A percentile compares a stretch with the other conserved stretches of the same genome.
Conservation (phyloP, 2,329 filamentous ascomycete species). For the Calonectria montana region DNA sequence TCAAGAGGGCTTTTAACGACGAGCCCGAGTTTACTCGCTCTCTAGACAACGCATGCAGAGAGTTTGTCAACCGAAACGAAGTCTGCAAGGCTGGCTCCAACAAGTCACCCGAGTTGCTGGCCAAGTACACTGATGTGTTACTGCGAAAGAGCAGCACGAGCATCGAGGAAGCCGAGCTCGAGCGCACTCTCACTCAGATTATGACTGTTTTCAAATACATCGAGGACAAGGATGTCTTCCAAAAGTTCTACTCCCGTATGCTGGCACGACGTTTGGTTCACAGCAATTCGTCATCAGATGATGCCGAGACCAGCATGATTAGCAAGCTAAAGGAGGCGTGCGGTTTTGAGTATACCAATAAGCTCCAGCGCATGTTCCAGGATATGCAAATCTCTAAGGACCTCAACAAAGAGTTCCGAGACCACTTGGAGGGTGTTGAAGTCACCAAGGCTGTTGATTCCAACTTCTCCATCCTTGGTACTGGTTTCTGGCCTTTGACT, state of each 20-base stretch:
- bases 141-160: conserved; percentile 94
- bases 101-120: conserved; percentile 92
- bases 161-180: conserved; percentile 92
- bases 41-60: conserved; percentile 94
- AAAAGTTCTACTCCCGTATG: conserved; percentile 99
- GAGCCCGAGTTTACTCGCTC: conserved; percentile 98
- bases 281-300: conserved; percentile 93
- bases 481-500: conserved; percentile 95
- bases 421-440: conserved; percentile 68
- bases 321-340: conserved; percentile 98
- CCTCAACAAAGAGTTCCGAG: conserved; percentile 89
- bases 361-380: conserved; percentile 99
- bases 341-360: conserved; percentile 99
- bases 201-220: conserved; percentile 99
- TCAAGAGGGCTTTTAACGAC: conserved; percentile 92
- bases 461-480: conserved; percentile 92
- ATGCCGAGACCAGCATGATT: conserved; percentile 99
- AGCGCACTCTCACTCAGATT: conserved; percentile 88
- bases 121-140: conserved; percentile 94
- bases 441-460: conserved; percentile 82
- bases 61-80: conserved; percentile 98
- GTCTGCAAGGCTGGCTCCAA: conserved; percentile 94
- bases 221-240: conserved; percentile 99
- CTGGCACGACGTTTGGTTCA: conserved; percentile 94
- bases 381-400: conserved; percentile 99